These are phyloP conservation scores for Pythium sukuiense DNA, from an alignment of 352 stramenopile species.

Conservation along the genomic window DNA sequence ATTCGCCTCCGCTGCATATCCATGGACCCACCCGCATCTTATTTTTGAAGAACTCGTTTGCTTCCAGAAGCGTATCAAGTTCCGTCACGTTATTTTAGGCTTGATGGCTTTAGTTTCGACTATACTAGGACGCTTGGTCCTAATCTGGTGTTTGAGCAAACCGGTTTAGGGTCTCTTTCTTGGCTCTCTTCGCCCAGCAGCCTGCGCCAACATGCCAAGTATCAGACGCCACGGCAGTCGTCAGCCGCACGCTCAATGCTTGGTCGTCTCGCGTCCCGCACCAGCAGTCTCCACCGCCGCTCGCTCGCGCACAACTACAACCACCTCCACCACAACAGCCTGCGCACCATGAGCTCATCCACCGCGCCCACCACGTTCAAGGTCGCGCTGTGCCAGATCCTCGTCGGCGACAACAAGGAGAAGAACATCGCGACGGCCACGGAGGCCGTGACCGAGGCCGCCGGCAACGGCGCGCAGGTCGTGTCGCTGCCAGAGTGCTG, in stretches of 20 bases:
- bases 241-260: constrained; percentile 20
- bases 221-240: not conserved
- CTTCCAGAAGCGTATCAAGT: constrained; percentile 24
- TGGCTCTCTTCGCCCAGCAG: not conserved
- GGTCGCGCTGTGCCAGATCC: constrained; percentile 96
- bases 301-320: constrained; percentile 20
- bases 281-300: constrained; percentile 25
- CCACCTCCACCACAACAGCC: constrained; percentile 1
- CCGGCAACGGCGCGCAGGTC: constrained; percentile 79
- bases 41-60: constrained; percentile 10
- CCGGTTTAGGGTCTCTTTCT: constrained; percentile 17
- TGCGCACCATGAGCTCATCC: constrained; percentile 21
- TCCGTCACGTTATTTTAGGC: not conserved
- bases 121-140: not conserved
- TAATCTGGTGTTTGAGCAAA: constrained; percentile 33
- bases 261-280: constrained; percentile 22
- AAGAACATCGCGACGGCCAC: constrained; percentile 83
- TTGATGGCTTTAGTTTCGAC: not conserved
- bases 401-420: constrained; percentile 85
- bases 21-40: constrained; percentile 10
- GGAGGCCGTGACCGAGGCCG: constrained; percentile 64
- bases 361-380: constrained; percentile 61
- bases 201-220: not conserved
- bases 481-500: constrained; percentile 95
- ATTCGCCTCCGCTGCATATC: constrained; percentile 5